phyloP scores from a whole-genome alignment of 257 asterid genomes.

The Solanum chiquidenum region DNA sequence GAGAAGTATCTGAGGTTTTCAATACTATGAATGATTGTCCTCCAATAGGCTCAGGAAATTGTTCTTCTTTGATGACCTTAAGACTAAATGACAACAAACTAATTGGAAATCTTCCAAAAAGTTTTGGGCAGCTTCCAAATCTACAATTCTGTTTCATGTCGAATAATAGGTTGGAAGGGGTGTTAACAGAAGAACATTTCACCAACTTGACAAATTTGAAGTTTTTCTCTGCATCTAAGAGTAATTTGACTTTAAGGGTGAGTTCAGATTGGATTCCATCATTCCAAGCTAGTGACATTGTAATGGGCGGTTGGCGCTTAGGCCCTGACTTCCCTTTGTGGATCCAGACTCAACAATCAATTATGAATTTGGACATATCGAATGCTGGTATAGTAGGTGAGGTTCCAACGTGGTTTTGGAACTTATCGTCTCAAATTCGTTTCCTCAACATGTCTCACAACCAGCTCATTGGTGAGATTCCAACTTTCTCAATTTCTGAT shows the following conservation, averaged over 20 bases:
- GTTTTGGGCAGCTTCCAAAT: conserved; percentile 9
- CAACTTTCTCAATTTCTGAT: neutral
- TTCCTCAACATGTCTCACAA: neutral
- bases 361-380: neutral
- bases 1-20: conserved; percentile 10
- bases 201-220: conserved; percentile 13
- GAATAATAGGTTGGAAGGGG: conserved; percentile 17
- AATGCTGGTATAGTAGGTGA: neutral
- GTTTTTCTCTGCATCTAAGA: neutral
- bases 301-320: neutral
- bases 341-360: conserved; percentile 1
- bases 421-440: neutral
- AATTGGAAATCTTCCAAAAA: conserved; percentile 1
- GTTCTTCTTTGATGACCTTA: neutral
- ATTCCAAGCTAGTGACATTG: neutral
- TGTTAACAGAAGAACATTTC: conserved; percentile 18
- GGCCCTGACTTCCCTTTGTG: neutral
- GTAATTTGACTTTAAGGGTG: conserved; percentile 12
- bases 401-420: conserved; percentile 5
- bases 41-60: neutral
- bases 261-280: neutral
- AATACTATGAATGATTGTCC: conserved; percentile 8
- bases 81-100: neutral
- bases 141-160: neutral
- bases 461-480: neutral